phyloP scores from a whole-genome alignment of 1,139 yeast genomes.

The Hyphopichia buzzinii region DNA sequence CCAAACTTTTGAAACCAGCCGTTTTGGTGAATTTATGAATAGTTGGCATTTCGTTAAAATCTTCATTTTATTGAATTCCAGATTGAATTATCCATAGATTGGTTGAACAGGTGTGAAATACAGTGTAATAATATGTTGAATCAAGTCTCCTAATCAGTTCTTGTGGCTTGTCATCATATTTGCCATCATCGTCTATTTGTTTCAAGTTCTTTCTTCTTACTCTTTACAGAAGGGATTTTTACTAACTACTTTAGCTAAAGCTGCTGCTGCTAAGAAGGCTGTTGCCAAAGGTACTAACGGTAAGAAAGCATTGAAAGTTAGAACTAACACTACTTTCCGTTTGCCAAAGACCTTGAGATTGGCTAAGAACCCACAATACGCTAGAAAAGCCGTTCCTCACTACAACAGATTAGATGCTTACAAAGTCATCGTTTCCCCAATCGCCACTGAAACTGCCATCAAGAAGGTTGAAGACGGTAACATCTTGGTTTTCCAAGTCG shows the following conservation, averaged over 20 bases:
- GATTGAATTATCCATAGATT: too few relatives aligned
- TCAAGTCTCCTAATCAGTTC: too few relatives aligned
- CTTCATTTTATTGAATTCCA: too few relatives aligned
- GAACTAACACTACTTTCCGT: slow-evolving; percentile 95
- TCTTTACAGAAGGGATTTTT: too few relatives aligned
- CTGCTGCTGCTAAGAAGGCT: slow-evolving; percentile 98
- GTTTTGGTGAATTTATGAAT: too few relatives aligned
- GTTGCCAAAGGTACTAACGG: slow-evolving; percentile 97
- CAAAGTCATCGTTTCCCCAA: slow-evolving; percentile 93
- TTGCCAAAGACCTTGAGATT: slow-evolving; percentile 96
- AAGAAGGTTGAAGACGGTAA: slow-evolving; percentile 99
- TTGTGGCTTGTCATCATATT: too few relatives aligned
- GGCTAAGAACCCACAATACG: slow-evolving; percentile 93
- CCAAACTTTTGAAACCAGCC: too few relatives aligned
- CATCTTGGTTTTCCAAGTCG: slow-evolving; percentile 98
- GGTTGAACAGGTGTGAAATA: too few relatives aligned
- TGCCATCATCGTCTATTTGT: too few relatives aligned
- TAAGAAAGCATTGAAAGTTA: slow-evolving; percentile 86
- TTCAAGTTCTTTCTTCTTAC: too few relatives aligned
- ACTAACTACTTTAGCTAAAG: slow-evolving; percentile 44
- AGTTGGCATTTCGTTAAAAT: too few relatives aligned
- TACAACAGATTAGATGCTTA: slow-evolving; percentile 95
- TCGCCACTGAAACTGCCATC: slow-evolving; percentile 98
- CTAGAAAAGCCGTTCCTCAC: slow-evolving; percentile 96
- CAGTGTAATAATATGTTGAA: too few relatives aligned